A percentile compares a stretch with the other conserved stretches of the same genome.
These are phyloP conservation scores for Oidiodendron maius DNA, from an alignment of 495 filamentous ascomycete genomes.

Conservation along the genomic window DNA sequence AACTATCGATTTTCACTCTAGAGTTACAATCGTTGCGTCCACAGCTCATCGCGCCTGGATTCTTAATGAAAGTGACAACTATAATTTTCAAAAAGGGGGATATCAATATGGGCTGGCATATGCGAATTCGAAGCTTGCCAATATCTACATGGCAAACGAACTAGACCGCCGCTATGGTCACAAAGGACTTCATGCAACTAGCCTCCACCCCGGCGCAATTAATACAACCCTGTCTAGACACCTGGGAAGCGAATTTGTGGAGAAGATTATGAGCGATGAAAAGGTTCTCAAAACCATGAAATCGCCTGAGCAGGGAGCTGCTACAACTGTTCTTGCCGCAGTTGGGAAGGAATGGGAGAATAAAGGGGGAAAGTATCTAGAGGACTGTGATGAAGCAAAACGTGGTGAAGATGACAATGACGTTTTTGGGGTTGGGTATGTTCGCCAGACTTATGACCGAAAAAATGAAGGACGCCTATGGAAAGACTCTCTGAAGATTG, in stretches of 20 bases:
- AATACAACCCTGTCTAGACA: conserved; percentile 15
- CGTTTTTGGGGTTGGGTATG: neutral
- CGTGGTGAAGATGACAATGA: neutral
- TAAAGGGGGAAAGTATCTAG: conserved; percentile 40
- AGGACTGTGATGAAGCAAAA: conserved; percentile 4
- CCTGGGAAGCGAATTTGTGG: conserved; percentile 19
- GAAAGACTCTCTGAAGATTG: neutral
- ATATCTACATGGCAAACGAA: conserved; percentile 41
- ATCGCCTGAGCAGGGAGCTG: conserved; percentile 28
- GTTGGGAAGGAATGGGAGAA: conserved; percentile 28
- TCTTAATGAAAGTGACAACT: conserved; percentile 34
- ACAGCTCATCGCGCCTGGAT: conserved; percentile 33
- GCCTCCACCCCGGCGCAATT: conserved; percentile 37
- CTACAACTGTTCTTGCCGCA: conserved; percentile 41
- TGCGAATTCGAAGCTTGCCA: conserved; percentile 45
- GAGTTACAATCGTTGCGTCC: conserved; percentile 32
- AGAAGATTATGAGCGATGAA: neutral
- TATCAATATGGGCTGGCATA: conserved; percentile 34
- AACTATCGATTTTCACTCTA: conserved; percentile 24
- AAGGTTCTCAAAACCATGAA: conserved; percentile 27
- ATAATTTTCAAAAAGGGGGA: conserved; percentile 32
- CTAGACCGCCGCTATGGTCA: conserved; percentile 34
- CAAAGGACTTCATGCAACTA: conserved; percentile 31
- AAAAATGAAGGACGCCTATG: neutral
- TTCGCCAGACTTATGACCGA: neutral